Percentiles rank a stretch among this genome's conserved stretches.
phyloP scores from a whole-genome alignment of 2,329 filamentous ascomycete species.

The Lachnellula hyalina region DNA sequence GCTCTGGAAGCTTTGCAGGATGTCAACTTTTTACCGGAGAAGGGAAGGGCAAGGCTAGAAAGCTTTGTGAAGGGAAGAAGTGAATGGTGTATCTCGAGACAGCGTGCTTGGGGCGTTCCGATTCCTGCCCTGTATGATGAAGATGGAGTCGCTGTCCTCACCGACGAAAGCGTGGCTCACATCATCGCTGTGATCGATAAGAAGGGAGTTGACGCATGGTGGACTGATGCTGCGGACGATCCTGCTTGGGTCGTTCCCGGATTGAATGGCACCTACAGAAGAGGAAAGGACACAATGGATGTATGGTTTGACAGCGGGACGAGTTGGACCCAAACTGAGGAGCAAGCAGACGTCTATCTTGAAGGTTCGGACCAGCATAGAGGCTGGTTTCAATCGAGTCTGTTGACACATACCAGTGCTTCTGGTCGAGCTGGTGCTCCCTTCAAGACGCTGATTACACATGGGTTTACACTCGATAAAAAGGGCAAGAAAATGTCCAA shows the following conservation, averaged over 20 bases:
- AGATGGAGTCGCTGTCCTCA: conserved; percentile 71
- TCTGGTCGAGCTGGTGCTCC: conserved; percentile 50
- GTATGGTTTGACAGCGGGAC: conserved; percentile 99
- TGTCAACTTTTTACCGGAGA: conserved; percentile 74
- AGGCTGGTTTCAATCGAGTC: conserved; percentile 96
- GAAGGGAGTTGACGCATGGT: conserved; percentile 89
- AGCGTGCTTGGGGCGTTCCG: conserved; percentile 93
- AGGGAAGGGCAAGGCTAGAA: conserved; percentile 68
- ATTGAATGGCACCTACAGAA: conserved; percentile 56
- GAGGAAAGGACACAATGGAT: conserved; percentile 95
- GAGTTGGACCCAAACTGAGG: conserved; percentile 66
- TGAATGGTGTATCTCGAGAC: conserved; percentile 97
- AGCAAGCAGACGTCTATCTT: conserved; percentile 77
- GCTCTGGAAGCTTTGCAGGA: conserved; percentile 64
- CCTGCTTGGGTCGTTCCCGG: conserved; percentile 68
- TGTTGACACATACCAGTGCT: conserved; percentile 68
- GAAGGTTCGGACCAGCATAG: conserved; percentile 96
- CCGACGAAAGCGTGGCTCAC: conserved; percentile 71
- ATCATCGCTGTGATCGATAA: conserved; percentile 74
- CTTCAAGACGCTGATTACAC: conserved; percentile 86
- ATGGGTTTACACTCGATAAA: conserved; percentile 88
- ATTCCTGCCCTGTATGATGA: conserved; percentile 84
- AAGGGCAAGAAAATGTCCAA: conserved; percentile 99
- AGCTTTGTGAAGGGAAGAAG: conserved; percentile 83
- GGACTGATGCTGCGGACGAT: conserved; percentile 75